A percentile compares a stretch with the other conserved stretches of the same genome.
phyloP scores from a whole-genome alignment of 1,284 basidiomycete genomes.

The Ganoderma meredithae region DNA sequence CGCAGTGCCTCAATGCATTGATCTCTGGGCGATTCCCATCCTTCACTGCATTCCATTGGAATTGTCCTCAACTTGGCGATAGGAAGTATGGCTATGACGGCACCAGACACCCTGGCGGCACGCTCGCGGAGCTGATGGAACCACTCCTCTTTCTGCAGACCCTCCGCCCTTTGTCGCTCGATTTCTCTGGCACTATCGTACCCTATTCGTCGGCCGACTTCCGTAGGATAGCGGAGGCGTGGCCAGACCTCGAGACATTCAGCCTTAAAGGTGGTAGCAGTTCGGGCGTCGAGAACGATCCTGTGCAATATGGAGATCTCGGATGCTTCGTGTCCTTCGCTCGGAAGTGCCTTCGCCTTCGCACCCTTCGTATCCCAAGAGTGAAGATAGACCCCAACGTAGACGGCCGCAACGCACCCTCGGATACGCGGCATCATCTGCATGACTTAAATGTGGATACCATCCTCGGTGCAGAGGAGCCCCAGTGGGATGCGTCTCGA shows the following conservation, averaged over 20 bases:
- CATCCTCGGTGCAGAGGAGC: neutral
- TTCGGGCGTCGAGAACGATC: no score
- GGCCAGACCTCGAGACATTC: constrained; percentile 6
- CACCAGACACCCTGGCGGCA: neutral
- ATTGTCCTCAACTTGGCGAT: neutral
- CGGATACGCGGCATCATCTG: neutral
- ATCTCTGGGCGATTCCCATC: neutral
- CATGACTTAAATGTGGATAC: neutral
- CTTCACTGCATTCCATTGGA: neutral
- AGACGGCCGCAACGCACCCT: neutral
- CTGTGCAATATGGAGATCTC: neutral
- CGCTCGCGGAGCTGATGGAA: neutral
- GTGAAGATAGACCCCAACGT: neutral
- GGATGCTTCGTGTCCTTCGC: neutral
- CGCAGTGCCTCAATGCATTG: neutral
- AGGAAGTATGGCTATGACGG: neutral
- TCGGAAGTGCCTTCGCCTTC: neutral
- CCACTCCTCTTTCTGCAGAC: neutral
- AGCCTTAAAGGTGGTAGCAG: neutral
- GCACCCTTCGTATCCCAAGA: neutral
- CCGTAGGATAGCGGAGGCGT: neutral
- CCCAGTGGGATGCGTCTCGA: neutral
- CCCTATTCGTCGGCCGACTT: neutral
- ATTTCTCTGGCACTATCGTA: neutral
- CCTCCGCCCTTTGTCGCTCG: neutral